These are phyloP conservation scores for Aureobasidium melanogenum DNA, from an alignment of 2,329 filamentous ascomycete genomes.

Conservation along the genomic window DNA sequence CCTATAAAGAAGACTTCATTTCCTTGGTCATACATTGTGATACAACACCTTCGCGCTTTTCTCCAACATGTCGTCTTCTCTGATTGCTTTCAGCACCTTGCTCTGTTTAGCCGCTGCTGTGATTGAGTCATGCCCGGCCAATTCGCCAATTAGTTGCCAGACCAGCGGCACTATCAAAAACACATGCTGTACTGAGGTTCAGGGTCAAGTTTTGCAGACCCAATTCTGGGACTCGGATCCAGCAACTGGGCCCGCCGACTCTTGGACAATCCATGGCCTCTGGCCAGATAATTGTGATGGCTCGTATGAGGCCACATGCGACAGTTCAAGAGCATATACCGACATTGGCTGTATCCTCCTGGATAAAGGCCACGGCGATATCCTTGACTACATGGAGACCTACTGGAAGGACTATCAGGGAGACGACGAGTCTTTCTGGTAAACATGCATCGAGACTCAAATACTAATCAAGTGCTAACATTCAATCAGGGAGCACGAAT, in stretches of 20 bases:
- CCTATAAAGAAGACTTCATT: slow-evolving; percentile 5
- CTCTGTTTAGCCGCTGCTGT: neutral
- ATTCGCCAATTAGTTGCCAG: slow-evolving; percentile 11
- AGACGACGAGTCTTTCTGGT: slow-evolving; percentile 17
- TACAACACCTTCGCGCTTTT: neutral
- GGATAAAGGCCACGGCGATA: slow-evolving; percentile 15
- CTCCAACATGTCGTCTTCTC: neutral
- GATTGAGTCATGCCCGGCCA: neutral
- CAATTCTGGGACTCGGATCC: slow-evolving; percentile 22
- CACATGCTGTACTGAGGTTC: slow-evolving; percentile 63
- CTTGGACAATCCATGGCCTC: slow-evolving; percentile 16
- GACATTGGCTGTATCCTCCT: slow-evolving; percentile 18
- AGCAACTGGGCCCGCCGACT: slow-evolving; percentile 16
- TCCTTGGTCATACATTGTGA: neutral
- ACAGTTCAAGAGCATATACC: slow-evolving; percentile 15
- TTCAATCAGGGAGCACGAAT: slow-evolving; percentile 15
- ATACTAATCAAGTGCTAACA: neutral
- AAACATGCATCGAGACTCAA: neutral
- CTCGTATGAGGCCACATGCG: slow-evolving; percentile 16
- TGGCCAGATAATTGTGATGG: slow-evolving; percentile 21
- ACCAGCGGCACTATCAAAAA: slow-evolving; percentile 36
- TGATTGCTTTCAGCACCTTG: neutral
- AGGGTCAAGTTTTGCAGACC: slow-evolving; percentile 34
- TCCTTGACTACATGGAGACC: slow-evolving; percentile 18
- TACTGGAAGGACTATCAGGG: slow-evolving; percentile 21